Evolutionary conservation across 2,329 filamentous ascomycete genomes (phyloP), one percentile per base, ranked within the genome.

Genomic region (Nectriaceae sp.): DNA sequence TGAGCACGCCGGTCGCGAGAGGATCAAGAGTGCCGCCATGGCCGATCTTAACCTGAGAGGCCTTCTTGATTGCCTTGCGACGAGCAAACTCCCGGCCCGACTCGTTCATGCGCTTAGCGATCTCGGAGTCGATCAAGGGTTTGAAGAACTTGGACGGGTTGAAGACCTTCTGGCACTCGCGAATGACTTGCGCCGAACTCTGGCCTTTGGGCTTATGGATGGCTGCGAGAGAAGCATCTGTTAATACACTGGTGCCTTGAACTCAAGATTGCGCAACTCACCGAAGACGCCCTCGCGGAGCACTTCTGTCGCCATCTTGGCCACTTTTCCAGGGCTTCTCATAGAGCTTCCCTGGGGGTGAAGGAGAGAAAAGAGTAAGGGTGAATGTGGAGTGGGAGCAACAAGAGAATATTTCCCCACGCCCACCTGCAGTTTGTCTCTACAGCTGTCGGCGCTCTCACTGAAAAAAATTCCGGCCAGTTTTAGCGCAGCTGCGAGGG

Each of bases 21-120:
- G 94, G 94, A 65, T 99, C 94, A 16, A 99, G 80, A 2, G 94
- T 99, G 37, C 94, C 94, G 52, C 94, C 94, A 72, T 99, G 94
- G 26, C 94, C 94, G 64, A 97, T 89, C 76, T 97, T 99, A 59
- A 97, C 87, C 53, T 89, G 83, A 4, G 86, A 67, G 1, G 79
- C 75, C 59, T 79, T 79, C 67, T 83, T 81, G 54, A 78, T 76
- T 40, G 71, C 72, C 54, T 74, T 73, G 52, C 84, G 79, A 51
- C 85, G 80, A 58, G 79, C 77, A 57, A 79, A 78, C 65, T 87
- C 82, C 49, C 75, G 74, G 49, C 79, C 75, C 49, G 73, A 73
- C 66, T 89, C 85, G 56, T 75, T 70, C 15, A 75, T 69, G 49
- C 82, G 80, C 40, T 74, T 76, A 1, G 70, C 70, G 46, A 75